Conservation (phyloP, 768 basidiomycete species). For the Lactifluus echinatus region DNA sequence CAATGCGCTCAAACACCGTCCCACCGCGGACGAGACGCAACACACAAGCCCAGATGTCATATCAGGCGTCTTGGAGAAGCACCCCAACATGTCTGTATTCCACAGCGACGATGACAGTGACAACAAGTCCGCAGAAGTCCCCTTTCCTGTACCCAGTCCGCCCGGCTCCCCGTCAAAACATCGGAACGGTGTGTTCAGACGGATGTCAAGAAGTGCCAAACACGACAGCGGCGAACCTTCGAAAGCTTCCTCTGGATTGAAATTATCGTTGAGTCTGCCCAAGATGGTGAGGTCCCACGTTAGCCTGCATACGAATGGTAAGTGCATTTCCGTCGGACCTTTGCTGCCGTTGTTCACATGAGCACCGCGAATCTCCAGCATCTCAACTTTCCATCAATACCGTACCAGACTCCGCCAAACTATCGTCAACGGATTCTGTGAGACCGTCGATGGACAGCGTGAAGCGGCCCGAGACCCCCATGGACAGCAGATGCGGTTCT, state of each 20-base stretch:
- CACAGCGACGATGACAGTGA: constrained; percentile 8
- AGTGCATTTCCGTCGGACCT: neutral
- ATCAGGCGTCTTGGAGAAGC: constrained; percentile 9
- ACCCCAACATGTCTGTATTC: constrained; percentile 11
- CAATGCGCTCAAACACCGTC: constrained; percentile 15
- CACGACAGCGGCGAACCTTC: constrained; percentile 12
- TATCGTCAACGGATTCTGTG: constrained; percentile 23
- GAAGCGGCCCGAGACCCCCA: constrained; percentile 26
- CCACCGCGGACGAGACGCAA: constrained; percentile 6
- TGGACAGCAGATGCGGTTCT: constrained; percentile 38
- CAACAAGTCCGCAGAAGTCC: constrained; percentile 8
- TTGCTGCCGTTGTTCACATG: neutral
- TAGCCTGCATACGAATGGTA: constrained; percentile 15
- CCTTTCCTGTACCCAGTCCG: constrained; percentile 17
- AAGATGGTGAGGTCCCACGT: constrained; percentile 21
- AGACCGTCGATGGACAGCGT: constrained; percentile 23
- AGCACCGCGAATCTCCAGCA: neutral
- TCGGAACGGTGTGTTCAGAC: constrained; percentile 17
- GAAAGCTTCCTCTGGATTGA: constrained; percentile 13
- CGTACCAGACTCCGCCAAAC: constrained; percentile 24
- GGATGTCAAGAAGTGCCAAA: constrained; percentile 17
- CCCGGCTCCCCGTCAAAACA: constrained; percentile 18
- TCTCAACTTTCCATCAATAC: constrained; percentile 22
- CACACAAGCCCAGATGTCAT: constrained; percentile 10
- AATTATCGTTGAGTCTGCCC: constrained; percentile 14